A percentile compares a stretch with the other conserved stretches of the same genome.
Evolutionary conservation across 2,329 filamentous ascomycete genomes (phyloP).

Genomic region (Bipolaris gigantea): DNA sequence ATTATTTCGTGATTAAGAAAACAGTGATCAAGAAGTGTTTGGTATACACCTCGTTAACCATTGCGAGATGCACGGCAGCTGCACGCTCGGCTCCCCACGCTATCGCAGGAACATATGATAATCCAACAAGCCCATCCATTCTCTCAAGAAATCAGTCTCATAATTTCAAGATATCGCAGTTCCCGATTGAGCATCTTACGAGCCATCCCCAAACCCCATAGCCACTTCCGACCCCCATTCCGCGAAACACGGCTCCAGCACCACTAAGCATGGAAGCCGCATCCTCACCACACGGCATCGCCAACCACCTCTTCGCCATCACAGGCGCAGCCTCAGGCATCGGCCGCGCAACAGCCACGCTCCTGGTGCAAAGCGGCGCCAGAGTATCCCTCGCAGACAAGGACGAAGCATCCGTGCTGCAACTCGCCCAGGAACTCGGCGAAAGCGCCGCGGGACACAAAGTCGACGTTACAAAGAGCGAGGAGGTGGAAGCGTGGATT

Average conservation of each 20-base stretch:
- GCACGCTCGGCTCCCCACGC: neutral
- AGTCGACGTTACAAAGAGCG: conserved; percentile 41
- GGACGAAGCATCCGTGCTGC: conserved; percentile 15
- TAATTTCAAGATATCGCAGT: neutral
- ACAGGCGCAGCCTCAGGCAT: conserved; percentile 20
- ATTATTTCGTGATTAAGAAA: too few relatives aligned
- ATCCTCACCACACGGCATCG: neutral
- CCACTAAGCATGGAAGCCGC: neutral
- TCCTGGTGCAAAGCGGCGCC: conserved; percentile 7
- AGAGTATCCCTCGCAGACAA: conserved; percentile 12
- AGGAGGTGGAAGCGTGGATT: conserved; percentile 28
- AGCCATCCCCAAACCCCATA: neutral
- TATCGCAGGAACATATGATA: neutral
- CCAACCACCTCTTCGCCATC: conserved; percentile 12
- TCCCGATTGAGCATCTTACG: too few relatives aligned
- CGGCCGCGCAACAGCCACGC: conserved; percentile 9
- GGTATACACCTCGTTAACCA: neutral
- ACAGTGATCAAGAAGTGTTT: neutral
- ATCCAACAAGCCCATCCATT: neutral
- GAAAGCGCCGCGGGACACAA: conserved; percentile 6
- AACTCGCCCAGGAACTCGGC: conserved; percentile 13
- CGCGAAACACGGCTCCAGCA: too few relatives aligned
- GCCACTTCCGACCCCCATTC: neutral
- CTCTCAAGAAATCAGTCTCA: neutral
- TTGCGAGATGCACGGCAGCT: neutral